A percentile compares a stretch with the other conserved stretches of the same genome.
phyloP scores from a whole-genome alignment of 805 yeast genomes.

The Pichia ethanolica region DNA sequence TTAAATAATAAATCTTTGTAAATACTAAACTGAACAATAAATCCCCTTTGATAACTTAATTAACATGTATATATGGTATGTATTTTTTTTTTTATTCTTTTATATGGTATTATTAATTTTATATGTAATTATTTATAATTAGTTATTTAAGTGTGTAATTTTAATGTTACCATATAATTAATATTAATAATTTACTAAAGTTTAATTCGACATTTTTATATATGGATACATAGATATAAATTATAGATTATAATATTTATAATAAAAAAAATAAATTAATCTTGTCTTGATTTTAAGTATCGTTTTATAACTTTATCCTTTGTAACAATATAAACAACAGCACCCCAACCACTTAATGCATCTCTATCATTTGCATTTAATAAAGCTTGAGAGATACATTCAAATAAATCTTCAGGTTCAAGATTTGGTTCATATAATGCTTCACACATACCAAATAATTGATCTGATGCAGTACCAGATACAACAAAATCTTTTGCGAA shows the following conservation, averaged over 20 bases:
- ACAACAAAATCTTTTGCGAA: slow-evolving; percentile 92
- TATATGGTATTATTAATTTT: too few relatives aligned
- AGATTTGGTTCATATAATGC: slow-evolving; percentile 87
- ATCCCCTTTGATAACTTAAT: too few relatives aligned
- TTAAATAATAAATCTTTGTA: too few relatives aligned
- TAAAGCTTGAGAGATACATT: slow-evolving; percentile 89
- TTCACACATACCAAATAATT: slow-evolving; percentile 98
- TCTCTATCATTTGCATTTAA: slow-evolving; percentile 96
- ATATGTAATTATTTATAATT: too few relatives aligned
- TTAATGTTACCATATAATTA: too few relatives aligned
- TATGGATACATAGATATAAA: too few relatives aligned
- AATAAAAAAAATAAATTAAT: slow-evolving; percentile 35
- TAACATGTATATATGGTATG: too few relatives aligned
- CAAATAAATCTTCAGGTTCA: slow-evolving; percentile 92
- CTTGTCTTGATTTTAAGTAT: slow-evolving; percentile 90
- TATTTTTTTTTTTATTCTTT: too few relatives aligned
- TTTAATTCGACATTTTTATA: too few relatives aligned
- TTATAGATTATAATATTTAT: neutral
- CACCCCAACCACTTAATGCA: slow-evolving; percentile 98
- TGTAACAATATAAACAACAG: slow-evolving; percentile 83
- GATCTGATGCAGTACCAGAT: slow-evolving; percentile 94
- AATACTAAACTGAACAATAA: too few relatives aligned
- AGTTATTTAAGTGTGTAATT: too few relatives aligned
- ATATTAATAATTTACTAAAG: too few relatives aligned
- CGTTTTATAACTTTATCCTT: slow-evolving; percentile 87